Percentiles rank a stretch among this genome's conserved stretches.
These are phyloP conservation scores for Blastobotrys parvus DNA, from an alignment of 805 yeast genomes.

Conservation along the genomic window DNA sequence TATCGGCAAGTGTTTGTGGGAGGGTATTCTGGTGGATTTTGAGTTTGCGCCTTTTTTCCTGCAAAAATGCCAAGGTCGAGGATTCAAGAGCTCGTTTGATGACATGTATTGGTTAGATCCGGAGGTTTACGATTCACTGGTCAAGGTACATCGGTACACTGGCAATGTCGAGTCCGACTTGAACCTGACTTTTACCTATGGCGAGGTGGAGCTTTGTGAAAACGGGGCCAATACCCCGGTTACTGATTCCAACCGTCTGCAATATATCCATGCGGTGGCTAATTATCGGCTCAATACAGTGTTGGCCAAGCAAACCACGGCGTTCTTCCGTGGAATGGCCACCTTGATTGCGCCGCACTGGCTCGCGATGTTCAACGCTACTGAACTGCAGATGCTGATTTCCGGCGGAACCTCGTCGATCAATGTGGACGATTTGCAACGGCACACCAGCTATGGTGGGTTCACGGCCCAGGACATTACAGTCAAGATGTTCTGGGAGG, in stretches of 20 bases:
- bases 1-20: conserved; percentile 84
- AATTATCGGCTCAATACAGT: conserved; percentile 67
- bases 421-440: conserved; percentile 59
- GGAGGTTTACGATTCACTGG: conserved; percentile 55
- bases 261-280: conserved; percentile 70
- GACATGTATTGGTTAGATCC: conserved; percentile 67
- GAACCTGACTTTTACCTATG: conserved; percentile 60
- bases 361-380: conserved; percentile 78
- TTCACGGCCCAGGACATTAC: conserved; percentile 45
- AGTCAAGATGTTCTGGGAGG: conserved; percentile 61
- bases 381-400: conserved; percentile 74
- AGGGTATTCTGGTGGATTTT: conserved; percentile 69
- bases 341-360: conserved; percentile 62
- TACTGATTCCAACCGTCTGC: conserved; percentile 49
- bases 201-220: conserved; percentile 52
- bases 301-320: conserved; percentile 47
- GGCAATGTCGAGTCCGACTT: conserved; percentile 45
- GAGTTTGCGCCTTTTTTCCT: conserved; percentile 82
- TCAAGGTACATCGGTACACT: conserved; percentile 48
- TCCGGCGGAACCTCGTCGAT: conserved; percentile 70
- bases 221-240: conserved; percentile 54
- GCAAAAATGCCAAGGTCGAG: conserved; percentile 49
- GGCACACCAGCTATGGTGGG: conserved; percentile 51
- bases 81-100: conserved; percentile 51
- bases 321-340: conserved; percentile 63